A percentile compares a stretch with the other conserved stretches of the same genome.
Conservation (phyloP, 108 stramenopile genomes). For the Pseudonitzschia pungens region DNA sequence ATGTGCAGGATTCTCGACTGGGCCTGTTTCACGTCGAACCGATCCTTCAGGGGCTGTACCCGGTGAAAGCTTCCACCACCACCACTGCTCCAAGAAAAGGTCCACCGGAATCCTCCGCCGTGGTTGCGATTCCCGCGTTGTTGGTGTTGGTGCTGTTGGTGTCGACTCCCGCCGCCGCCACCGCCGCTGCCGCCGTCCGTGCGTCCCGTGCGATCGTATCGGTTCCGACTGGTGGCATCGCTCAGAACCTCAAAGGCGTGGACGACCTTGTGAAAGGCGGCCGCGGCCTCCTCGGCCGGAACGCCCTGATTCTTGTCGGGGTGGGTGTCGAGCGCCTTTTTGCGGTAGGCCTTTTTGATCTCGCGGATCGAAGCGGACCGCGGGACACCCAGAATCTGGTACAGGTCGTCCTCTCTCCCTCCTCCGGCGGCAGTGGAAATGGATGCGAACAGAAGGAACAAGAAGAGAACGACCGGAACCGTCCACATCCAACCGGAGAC, state of each 20-base stretch:
- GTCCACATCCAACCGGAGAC: no score
- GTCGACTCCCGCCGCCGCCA: constrained; percentile 17
- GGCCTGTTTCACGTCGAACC: constrained; percentile 55
- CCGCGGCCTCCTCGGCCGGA: constrained; percentile 58
- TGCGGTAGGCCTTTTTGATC: constrained; percentile 90
- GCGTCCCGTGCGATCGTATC: constrained; percentile 54
- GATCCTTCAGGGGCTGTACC: constrained; percentile 45
- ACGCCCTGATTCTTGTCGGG: constrained; percentile 73
- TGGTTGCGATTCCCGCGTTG: no score
- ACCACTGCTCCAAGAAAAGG: constrained; percentile 26
- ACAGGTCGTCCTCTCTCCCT: no score
- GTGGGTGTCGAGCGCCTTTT: constrained; percentile 73
- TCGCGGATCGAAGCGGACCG: constrained; percentile 56
- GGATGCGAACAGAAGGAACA: not conserved
- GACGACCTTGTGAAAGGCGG: constrained; percentile 60
- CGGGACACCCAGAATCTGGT: constrained; percentile 81
- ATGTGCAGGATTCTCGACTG: constrained; percentile 59
- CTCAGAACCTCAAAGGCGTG: constrained; percentile 65
- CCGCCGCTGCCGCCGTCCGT: constrained; percentile 1
- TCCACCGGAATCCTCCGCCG: constrained; percentile 15
- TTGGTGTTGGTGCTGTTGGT: no score
- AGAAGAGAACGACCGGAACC: no score
- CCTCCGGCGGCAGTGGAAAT: constrained; percentile 40
- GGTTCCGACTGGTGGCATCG: constrained; percentile 36
- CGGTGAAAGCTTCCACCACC: constrained; percentile 12